Evolutionary conservation across 345 rosid genomes (phyloP), one percentile per base, ranked within the genome.

Genomic region (Eucalyptus polybractea): DNA sequence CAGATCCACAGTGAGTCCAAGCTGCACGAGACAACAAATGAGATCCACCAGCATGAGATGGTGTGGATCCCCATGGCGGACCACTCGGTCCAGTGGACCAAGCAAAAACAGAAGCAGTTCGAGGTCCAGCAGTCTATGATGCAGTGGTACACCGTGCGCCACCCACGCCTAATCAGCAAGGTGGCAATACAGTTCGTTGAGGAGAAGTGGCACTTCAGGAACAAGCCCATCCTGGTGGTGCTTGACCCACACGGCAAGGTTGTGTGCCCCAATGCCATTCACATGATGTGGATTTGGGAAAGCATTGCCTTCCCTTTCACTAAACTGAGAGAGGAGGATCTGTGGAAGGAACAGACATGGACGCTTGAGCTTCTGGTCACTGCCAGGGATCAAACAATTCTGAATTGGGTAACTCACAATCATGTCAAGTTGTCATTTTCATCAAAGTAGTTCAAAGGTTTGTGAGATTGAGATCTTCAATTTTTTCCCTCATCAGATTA

Each of bases 201-300:
- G 93, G 97, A 94, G 89, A 91, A 89, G 80, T 96, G 96, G 98
- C 96, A 95, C 93, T 97, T 97, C 93, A 94, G 94, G 93, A 95
- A 93, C 94, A 95, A 92, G 93, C 98, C 99, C 22, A 95, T 97
- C 91, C 96, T 97, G 40, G 98, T 96, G 49, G 98, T 96, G 90
- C 92, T 97, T 86, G 97, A 96, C 90, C 96, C 95, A 29, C 97
- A 96, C 88, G 99, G 99, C 86, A 95, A 90, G 80, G 97, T 96
- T 47, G 95, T 92, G 40, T 92, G 92, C 93, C 98, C 95, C 10
- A 97, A 97, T 89, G 99, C 99, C 31, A 91, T 97, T 90, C 97
- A 97, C 94, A 96, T 97, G 99, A 97, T 96, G 95, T 97, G 99
- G 97, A 96, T 97, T 91, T 97, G 99, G 98, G 97, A 97, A 37